phyloP scores from a whole-genome alignment of 2,329 filamentous ascomycete species.

The Chrysoporthe cubensis region DNA sequence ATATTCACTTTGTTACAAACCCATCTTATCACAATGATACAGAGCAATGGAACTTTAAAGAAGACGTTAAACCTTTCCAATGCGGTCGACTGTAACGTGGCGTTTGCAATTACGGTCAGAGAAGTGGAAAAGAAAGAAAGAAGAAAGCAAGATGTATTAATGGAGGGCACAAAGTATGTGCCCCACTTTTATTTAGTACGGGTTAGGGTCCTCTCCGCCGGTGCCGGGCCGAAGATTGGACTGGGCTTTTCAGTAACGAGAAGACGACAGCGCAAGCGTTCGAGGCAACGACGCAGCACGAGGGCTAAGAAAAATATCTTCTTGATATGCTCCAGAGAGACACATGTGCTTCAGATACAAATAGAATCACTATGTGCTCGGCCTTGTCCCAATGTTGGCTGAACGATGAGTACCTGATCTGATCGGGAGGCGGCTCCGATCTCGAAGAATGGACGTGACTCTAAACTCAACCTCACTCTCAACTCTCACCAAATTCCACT shows the following conservation, averaged over 20 bases:
- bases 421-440: constrained; percentile 16
- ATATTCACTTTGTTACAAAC: too few species aligned
- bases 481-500: not conserved
- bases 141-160: too few species aligned
- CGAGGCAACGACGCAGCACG: not conserved
- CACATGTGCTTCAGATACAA: not conserved
- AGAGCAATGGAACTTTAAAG: too few species aligned
- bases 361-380: not conserved
- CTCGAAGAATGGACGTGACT: constrained; percentile 9
- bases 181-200: not conserved
- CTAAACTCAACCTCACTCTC: not conserved
- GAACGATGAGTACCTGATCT: not conserved
- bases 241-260: not conserved
- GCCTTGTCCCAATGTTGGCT: not conserved
- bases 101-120: too few species aligned
- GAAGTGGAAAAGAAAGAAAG: too few species aligned
- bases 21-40: too few species aligned
- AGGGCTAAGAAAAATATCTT: not conserved
- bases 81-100: too few species aligned
- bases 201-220: constrained; percentile 6
- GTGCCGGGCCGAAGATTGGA: constrained; percentile 3
- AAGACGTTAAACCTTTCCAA: too few species aligned
- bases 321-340: not conserved
- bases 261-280: not conserved
- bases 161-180: too few species aligned